Evolutionary conservation across 495 filamentous ascomycete species (phyloP).

Genomic region (Penicillium steckii): DNA sequence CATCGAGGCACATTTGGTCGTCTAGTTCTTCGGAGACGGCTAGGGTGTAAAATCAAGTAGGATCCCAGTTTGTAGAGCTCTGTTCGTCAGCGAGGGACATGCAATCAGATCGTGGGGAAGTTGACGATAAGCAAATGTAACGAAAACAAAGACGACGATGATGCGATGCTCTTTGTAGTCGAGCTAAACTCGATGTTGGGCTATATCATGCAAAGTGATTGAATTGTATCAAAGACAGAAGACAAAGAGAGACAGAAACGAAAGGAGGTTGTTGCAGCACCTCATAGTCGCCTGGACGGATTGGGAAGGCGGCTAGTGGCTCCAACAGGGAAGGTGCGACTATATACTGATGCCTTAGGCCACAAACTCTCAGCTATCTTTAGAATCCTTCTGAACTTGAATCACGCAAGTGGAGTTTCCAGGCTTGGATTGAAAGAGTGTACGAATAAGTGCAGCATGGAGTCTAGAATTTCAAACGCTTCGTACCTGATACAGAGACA

Average conservation of each 20-base stretch:
- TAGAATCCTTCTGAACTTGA: no score
- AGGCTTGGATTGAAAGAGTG: no score
- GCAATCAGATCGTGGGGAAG: constrained; percentile 15
- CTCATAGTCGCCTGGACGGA: constrained; percentile 26
- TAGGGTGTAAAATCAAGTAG: constrained; percentile 2
- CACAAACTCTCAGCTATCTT: constrained; percentile 11
- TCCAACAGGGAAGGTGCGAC: constrained; percentile 8
- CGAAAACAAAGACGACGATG: not conserved
- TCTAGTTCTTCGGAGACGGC: not conserved
- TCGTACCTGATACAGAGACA: no score
- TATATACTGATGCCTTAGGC: constrained; percentile 17
- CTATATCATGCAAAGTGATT: not conserved
- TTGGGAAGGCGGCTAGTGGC: constrained; percentile 20
- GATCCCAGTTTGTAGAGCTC: constrained; percentile 9
- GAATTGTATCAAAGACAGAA: not conserved
- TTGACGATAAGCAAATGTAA: constrained; percentile 4
- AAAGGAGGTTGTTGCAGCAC: constrained; percentile 12
- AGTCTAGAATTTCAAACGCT: no score
- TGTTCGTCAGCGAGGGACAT: constrained; percentile 15
- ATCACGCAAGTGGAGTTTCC: not conserved
- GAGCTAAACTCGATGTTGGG: not conserved
- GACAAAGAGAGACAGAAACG: constrained; percentile 2
- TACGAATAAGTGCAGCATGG: no score
- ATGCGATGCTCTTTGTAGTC: constrained; percentile 1
- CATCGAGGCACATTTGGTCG: constrained; percentile 39